These are phyloP conservation scores for Atkinsonella texensis DNA, from an alignment of 2,329 filamentous ascomycete species.

Conservation along the genomic window DNA sequence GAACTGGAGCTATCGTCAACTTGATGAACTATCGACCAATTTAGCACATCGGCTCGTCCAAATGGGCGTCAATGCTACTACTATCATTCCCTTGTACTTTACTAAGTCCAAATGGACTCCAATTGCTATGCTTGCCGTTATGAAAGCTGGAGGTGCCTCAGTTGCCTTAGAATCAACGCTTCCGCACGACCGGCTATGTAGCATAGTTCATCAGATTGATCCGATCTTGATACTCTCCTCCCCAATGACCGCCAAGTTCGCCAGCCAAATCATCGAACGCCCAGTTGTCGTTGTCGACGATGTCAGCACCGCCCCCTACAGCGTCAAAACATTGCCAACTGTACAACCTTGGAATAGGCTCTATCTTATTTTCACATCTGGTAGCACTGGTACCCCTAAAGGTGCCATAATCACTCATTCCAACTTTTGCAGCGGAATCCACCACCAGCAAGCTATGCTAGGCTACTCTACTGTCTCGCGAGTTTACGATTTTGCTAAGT, in stretches of 20 bases:
- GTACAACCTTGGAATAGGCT: conserved; percentile 8
- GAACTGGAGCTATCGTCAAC: conserved; percentile 11
- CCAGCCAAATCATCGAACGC: conserved; percentile 7
- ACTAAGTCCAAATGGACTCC: conserved; percentile 22
- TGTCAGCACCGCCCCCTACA: conserved; percentile 1
- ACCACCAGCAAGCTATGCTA: conserved; percentile 8
- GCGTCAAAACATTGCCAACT: conserved; percentile 6
- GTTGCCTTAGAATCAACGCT: conserved; percentile 8
- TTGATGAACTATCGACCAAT: conserved; percentile 7
- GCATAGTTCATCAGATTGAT: conserved; percentile 10
- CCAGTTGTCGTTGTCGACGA: background rate
- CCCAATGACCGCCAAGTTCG: conserved; percentile 3
- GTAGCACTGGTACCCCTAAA: conserved; percentile 14
- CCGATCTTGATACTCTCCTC: conserved; percentile 11
- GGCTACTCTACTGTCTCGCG: conserved; percentile 9
- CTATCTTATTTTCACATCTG: conserved; percentile 13
- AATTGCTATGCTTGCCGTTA: conserved; percentile 18
- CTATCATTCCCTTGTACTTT: conserved; percentile 19
- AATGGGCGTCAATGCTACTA: conserved; percentile 12
- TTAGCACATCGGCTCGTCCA: conserved; percentile 7
- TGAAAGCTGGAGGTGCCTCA: conserved; percentile 18
- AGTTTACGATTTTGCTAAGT: conserved; percentile 9
- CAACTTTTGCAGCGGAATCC: conserved; percentile 11
- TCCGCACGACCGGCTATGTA: conserved; percentile 8
- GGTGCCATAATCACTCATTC: conserved; percentile 13